Base-by-base conservation (phyloP, 129 eudicot genomes). In the Silybum marianum region DNA sequence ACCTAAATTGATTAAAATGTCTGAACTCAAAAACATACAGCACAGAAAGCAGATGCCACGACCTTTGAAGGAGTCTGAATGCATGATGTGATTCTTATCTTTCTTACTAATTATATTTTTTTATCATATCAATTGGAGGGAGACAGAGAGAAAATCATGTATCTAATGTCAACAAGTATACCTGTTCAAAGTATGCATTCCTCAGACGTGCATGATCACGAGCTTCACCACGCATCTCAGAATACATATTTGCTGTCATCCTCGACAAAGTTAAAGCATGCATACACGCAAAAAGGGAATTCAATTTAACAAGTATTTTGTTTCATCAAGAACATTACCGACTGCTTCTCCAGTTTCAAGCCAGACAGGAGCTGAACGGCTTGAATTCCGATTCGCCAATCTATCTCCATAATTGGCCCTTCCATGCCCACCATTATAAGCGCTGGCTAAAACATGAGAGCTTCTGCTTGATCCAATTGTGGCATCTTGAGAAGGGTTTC, bases 161-260 rank as follows among this genome's bases (percentile, higher is more conserved):
- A 68, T 21, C 23, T 54, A 68, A 69, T 51, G 39, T 72, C 36
- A 16, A 25, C 60, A 6, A 6, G 54, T 76, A 58, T 84, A 95
- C 98, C 98, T 95, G 98, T 78, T 95, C 98, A 85, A 90, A 90
- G 86, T 86, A 95, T 23, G 87, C 84, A 87, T 95, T 95, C 26
- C 93, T 92, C 54, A 92, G 21, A 63, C 96, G 96, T 72, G 96
- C 97, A 78, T 90, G 92, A 75, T 92, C 98, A 72, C 94, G 91
- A 85, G 98, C 98, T 73, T 95, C 98, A 81, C 90, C 97, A 66
- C 94, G 91, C 87, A 85, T 85, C 69, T 95, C 98, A 83, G 97
- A 81, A 78, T 92, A 95, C 91, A 92, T 82, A 88, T 90, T 95
- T 82, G 88, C 98, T 95, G 97, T 88, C 46, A 89, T 79, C 81